Conservation (phyloP, 805 yeast genomes). For the Sugiyamaella lignohabitans region DNA sequence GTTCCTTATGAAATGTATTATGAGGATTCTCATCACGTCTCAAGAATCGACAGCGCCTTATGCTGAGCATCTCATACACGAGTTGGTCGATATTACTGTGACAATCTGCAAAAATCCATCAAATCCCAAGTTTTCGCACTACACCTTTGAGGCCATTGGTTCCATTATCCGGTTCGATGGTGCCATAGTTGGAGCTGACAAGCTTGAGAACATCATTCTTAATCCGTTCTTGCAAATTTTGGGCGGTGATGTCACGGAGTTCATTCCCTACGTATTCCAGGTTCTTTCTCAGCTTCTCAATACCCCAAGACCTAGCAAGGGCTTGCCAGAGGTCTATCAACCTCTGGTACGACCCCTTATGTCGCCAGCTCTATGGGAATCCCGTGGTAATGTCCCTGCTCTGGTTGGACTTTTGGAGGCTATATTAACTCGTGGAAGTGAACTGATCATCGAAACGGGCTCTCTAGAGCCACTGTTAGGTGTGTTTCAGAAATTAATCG, state of each 20-base stretch:
- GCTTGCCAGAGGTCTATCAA: slow-evolving; percentile 59
- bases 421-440: slow-evolving; percentile 43
- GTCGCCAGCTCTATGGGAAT: slow-evolving; percentile 92
- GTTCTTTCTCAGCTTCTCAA: slow-evolving; percentile 75
- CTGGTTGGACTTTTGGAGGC: slow-evolving; percentile 72
- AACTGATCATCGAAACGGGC: slow-evolving; percentile 37
- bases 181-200: slow-evolving; percentile 30
- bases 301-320: slow-evolving; percentile 40
- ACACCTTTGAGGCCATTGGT: slow-evolving; percentile 81
- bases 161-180: slow-evolving; percentile 54
- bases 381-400: slow-evolving; percentile 88
- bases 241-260: slow-evolving; percentile 85
- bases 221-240: slow-evolving; percentile 63
- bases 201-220: slow-evolving; percentile 48
- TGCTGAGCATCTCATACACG: slow-evolving; percentile 44
- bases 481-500: slow-evolving; percentile 88
- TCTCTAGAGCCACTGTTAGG: slow-evolving; percentile 75
- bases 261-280: slow-evolving; percentile 89
- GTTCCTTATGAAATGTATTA: slow-evolving; percentile 79
- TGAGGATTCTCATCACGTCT: slow-evolving; percentile 75
- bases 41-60: slow-evolving; percentile 39
- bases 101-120: slow-evolving; percentile 85
- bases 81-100: slow-evolving; percentile 60
- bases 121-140: slow-evolving; percentile 90
- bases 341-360: slow-evolving; percentile 72